Evolutionary conservation across 352 stramenopile genomes (phyloP), one percentile per base, ranked within the genome.

Genomic region (Pythium guiyangense): DNA sequence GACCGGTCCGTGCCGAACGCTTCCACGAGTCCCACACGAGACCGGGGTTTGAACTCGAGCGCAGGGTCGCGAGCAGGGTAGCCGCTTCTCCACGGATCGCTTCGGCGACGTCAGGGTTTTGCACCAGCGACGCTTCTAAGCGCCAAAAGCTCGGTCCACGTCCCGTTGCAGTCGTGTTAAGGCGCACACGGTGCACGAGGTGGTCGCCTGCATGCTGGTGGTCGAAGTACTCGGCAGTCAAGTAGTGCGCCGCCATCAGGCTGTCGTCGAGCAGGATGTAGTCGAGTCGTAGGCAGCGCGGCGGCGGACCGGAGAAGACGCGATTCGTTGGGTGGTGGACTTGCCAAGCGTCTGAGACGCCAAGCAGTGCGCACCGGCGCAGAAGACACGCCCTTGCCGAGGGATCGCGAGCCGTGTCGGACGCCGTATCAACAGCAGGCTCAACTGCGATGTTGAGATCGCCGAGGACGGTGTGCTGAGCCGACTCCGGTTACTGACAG

Each of bases 261-360:
- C 11, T 3, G 12, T 54, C 31, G 40, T 40, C 40, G 2, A 67
- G 15, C 6, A 67, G 52, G 34, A 70, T 49, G 58, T 63, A 73
- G 31, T 66, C 56, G 0, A 73, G 53, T 25, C 66, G 46, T 20
- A 29, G 63, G n/a, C 18, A n/a, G 6, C 52, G 22, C 18, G 51
- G 48, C 6, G 12, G 14, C 18, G 62, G 55, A 2, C 47, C 44
- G 3, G 53, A 54, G 27, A 57, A 61, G 20, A 49, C 48, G 1
- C 29, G n/a, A 2, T 22, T 5, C 6, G 59, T 10, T 11, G 57
- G 52, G 25, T 67, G 25, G 25, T 64, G 56, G 4, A 45, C 27
- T 2, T 54, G 66, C 63, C 63, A 70, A 2, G 40, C 49, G 26
- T 70, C 66, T 1, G 57, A 31, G n/a, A 69, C 61, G 18, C 47